Conservation (phyloP, 2,329 filamentous ascomycete species). For the Beauveria sp. region DNA sequence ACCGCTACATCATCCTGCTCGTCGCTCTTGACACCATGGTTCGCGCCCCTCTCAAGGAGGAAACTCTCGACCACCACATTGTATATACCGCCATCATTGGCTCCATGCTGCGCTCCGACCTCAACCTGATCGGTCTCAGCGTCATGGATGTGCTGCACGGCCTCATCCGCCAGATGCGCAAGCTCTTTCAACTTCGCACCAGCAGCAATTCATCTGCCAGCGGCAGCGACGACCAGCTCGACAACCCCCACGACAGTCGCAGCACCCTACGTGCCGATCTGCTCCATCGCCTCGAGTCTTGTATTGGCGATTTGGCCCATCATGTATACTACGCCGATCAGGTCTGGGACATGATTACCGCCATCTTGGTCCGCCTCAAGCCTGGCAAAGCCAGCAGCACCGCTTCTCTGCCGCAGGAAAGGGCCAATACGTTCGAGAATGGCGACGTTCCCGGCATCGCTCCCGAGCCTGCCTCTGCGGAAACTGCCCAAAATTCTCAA, state of each 20-base stretch:
- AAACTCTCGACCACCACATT: constrained; percentile 65
- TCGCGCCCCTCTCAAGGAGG: constrained; percentile 59
- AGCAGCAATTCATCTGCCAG: constrained; percentile 25
- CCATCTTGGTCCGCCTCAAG: constrained; percentile 71
- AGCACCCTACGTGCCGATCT: constrained; percentile 53
- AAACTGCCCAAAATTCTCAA: constrained; percentile 32
- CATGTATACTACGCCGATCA: constrained; percentile 97
- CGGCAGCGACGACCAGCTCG: constrained; percentile 27
- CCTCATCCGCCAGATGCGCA: constrained; percentile 74
- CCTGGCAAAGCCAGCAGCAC: constrained; percentile 43
- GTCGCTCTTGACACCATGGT: constrained; percentile 71
- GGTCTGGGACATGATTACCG: constrained; percentile 85
- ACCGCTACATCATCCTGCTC: constrained; percentile 84
- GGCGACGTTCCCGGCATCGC: constrained; percentile 22
- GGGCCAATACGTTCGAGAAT: constrained; percentile 34
- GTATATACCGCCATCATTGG: constrained; percentile 72
- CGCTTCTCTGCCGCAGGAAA: constrained; percentile 38
- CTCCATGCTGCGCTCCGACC: constrained; percentile 74
- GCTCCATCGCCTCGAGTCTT: constrained; percentile 64
- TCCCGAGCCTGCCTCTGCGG: constrained; percentile 28
- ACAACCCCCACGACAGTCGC: constrained; percentile 25
- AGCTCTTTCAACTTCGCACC: constrained; percentile 59
- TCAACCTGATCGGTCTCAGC: constrained; percentile 91
- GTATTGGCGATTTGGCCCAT: constrained; percentile 84
- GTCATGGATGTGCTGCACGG: constrained; percentile 91